Base-by-base conservation (phyloP, 805 yeast species). In the Candida boleticola region DNA sequence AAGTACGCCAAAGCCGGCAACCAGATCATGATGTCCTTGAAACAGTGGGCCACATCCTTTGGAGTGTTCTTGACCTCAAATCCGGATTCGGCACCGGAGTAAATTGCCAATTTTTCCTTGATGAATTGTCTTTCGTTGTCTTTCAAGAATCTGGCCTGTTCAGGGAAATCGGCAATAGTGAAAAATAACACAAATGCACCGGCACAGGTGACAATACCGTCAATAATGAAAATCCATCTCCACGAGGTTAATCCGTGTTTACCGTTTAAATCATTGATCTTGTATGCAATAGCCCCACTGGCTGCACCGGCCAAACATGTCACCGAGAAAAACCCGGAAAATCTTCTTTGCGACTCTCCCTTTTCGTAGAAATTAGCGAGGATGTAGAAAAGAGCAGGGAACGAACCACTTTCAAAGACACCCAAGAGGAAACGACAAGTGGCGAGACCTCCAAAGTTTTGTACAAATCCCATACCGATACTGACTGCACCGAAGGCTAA, bases 301-400 rank as follows among this genome's bases (percentile, higher is more conserved):
- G 85, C 84, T 19, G 86, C 89, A 57, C 93, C 90, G 2, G 90
- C 87, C 41, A 85, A 69, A 48, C 84, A 77, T 3, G 90, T 82
- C 36, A 84, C 79, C 26, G 83, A 69, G 64, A 85, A 83, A 62
- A 85, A 84, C 40, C 80, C 74, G 27, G 84, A 74, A 59, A 81
- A 83, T 40, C 92, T 64, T 55, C 81, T 75, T 63, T 83, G 88
- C 10, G 88, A 76, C 59, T 84, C 90, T 14, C 61, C 61, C 40
- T 82, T 74, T 29, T 79, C 66, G 61, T 84, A 84, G 66, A 81
- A 84, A 61, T 79, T 78, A 29, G 85, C 71, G 53, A 84, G 68
- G 43, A 84, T 70, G 58, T 83, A 85, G 58, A 85, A 85, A 49
- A 85, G 79, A 17, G 87, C 83, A 1, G 90, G 90, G 66, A 83